Conservation (phyloP, 2,329 filamentous ascomycete species). For the Hyphodiscus sp. region DNA sequence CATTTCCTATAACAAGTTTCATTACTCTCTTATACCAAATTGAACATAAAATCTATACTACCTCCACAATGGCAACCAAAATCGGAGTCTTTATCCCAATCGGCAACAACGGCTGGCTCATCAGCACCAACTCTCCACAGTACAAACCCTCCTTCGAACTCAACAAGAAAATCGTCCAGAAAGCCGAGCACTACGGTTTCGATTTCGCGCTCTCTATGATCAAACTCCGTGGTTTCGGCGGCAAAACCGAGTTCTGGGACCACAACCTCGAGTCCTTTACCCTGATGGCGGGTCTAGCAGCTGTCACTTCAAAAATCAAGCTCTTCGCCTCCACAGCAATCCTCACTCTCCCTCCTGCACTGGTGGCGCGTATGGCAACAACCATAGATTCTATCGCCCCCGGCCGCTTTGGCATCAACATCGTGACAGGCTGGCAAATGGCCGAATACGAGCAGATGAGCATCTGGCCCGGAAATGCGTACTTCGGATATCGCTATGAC, state of each 20-base stretch:
- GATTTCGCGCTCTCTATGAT: constrained; percentile 31
- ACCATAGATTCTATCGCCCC: constrained; percentile 30
- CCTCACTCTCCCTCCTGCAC: constrained; percentile 28
- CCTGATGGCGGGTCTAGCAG: background rate
- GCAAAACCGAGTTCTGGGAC: constrained; percentile 31
- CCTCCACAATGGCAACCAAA: background rate
- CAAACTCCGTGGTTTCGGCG: constrained; percentile 30
- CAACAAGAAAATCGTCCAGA: constrained; percentile 28
- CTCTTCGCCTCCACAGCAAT: constrained; percentile 30
- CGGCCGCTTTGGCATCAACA: constrained; percentile 30
- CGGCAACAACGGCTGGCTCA: constrained; percentile 32
- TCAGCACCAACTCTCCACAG: constrained; percentile 29
- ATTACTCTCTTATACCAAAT: background rate
- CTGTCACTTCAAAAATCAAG: constrained; percentile 30
- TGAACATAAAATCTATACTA: background rate
- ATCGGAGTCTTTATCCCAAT: constrained; percentile 20
- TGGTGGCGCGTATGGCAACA: constrained; percentile 29
- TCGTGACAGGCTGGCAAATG: constrained; percentile 31
- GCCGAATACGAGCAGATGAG: constrained; percentile 31
- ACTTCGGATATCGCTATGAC: constrained; percentile 31
- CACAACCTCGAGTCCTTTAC: constrained; percentile 32
- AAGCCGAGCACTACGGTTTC: constrained; percentile 27
- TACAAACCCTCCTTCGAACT: constrained; percentile 30
- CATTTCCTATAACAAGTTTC: background rate
- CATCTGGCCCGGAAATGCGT: constrained; percentile 29